Base-by-base conservation (phyloP, 192 early-diverging fungal species). In the Coemansia sp. region DNA sequence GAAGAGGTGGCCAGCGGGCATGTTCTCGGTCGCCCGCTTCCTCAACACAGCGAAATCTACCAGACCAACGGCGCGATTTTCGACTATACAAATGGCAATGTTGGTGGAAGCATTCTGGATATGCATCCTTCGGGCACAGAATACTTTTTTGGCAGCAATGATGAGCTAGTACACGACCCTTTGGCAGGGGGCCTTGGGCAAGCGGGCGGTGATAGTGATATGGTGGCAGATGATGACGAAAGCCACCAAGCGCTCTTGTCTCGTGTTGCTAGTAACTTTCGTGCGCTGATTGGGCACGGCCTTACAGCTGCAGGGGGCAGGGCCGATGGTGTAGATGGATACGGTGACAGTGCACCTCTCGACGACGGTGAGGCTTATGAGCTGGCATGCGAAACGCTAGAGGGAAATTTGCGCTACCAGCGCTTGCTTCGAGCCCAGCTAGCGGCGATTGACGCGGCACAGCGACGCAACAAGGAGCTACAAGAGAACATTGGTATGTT, bases 331-430 rank as follows among this genome's bases (percentile, higher is more conserved):
- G 65, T 21, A 37, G 66, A 68, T 18, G 67, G 62, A 36, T 18
- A 28, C 33, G 43, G 45, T 40, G 60, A 60, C 9, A 63, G 40
- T 0, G 59, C 65, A 13, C n/a, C 65, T 11, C 60, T 75, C 34
- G 72, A 69, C 53, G 69, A 79, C 48, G 76, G 69, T 16, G 69
- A 71, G 40, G 76, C 72, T 10, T 73, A 83, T 28, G 33, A 33
- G 40, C 60, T 74, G 48, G 79, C 79, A 13, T 69, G 73, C 62
- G 60, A 73, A n/a, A 72, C 85, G 45, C 76, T 86, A 24, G 76
- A 69, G 23, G 40, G 72, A 67, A 86, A 86, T 48, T 65, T 81
- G 45, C 70, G 57, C 23, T 85, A 68, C 62, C 83, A 86, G 72
- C 53, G 75, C 43, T 55, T 48, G 50, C 59, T 85, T 28, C 61